Evolutionary conservation across 768 basidiomycete genomes (phyloP).

Genomic region (Kondoa malvinella): DNA sequence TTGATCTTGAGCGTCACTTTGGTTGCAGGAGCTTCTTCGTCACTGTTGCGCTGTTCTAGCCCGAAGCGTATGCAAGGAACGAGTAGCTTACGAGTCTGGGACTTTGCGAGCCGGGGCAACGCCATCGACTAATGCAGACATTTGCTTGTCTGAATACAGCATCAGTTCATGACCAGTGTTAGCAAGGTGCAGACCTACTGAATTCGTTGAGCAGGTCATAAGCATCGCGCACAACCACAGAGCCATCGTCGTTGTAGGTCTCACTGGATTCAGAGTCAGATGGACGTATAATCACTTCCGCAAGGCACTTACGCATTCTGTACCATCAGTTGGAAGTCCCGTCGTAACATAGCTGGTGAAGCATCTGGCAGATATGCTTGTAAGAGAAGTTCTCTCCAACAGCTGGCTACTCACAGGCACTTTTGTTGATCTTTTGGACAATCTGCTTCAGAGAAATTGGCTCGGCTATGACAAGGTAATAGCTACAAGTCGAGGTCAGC

Average conservation of each 20-base stretch:
- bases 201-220: background rate
- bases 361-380: background rate
- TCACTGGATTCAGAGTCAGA: background rate
- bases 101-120: background rate
- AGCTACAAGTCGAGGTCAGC: slow-evolving; percentile 38
- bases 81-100: background rate
- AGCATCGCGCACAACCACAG: slow-evolving; percentile 4
- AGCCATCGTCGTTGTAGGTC: slow-evolving; percentile 5
- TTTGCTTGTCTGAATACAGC: background rate
- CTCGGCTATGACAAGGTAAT: slow-evolving; percentile 68
- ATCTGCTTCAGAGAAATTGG: slow-evolving; percentile 80
- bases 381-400: slow-evolving; percentile 10
- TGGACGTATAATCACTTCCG: background rate
- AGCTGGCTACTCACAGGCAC: slow-evolving; percentile 20
- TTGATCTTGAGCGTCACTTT: background rate
- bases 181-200: background rate
- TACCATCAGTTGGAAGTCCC: slow-evolving; percentile 66
- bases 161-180: background rate
- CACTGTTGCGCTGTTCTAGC: background rate
- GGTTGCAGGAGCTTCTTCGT: background rate
- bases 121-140: background rate
- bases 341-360: slow-evolving; percentile 14
- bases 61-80: background rate
- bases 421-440: slow-evolving; percentile 42
- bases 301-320: slow-evolving; percentile 48